These are phyloP conservation scores for Leptographium lundbergii DNA, from an alignment of 2,329 filamentous ascomycete species.

Conservation along the genomic window DNA sequence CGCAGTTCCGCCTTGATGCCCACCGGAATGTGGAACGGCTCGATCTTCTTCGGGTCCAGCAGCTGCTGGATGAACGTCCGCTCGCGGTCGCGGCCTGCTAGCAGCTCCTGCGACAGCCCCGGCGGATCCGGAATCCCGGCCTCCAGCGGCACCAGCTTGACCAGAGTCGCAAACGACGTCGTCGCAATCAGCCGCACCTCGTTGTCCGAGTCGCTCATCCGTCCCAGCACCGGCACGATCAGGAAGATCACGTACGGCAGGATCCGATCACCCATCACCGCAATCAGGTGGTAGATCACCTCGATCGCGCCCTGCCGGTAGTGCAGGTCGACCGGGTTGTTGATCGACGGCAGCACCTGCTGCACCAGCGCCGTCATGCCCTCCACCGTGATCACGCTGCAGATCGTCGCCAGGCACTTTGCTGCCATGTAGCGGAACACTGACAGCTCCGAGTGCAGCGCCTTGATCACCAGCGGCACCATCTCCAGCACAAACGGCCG, in stretches of 20 bases:
- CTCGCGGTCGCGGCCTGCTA: slow-evolving; percentile 85
- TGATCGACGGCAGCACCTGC: slow-evolving; percentile 82
- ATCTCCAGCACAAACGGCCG: slow-evolving; percentile 72
- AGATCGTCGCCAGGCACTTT: slow-evolving; percentile 93
- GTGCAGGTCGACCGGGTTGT: slow-evolving; percentile 76
- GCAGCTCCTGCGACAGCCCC: slow-evolving; percentile 74
- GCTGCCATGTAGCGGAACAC: slow-evolving; percentile 94
- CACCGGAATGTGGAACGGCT: slow-evolving; percentile 84
- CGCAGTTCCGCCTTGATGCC: slow-evolving; percentile 94
- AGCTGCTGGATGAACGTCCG: slow-evolving; percentile 95
- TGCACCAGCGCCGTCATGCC: slow-evolving; percentile 95
- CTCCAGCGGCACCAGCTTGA: slow-evolving; percentile 93
- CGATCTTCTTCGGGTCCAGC: slow-evolving; percentile 92
- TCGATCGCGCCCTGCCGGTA: slow-evolving; percentile 90
- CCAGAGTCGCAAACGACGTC: slow-evolving; percentile 90
- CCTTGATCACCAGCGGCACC: slow-evolving; percentile 75
- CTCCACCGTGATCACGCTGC: slow-evolving; percentile 88
- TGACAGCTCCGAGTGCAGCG: slow-evolving; percentile 74
- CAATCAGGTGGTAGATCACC: slow-evolving; percentile 90
- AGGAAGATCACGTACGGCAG: slow-evolving; percentile 97
- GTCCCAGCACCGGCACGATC: slow-evolving; percentile 88
- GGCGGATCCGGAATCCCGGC: slow-evolving; percentile 95
- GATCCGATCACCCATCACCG: slow-evolving; percentile 94
- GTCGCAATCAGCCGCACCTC: slow-evolving; percentile 90
- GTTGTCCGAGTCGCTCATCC: slow-evolving; percentile 97